A percentile compares a stretch with the other conserved stretches of the same genome.
These are phyloP conservation scores for Colletotrichum tabaci DNA, from an alignment of 2,329 filamentous ascomycete genomes.

Conservation along the genomic window DNA sequence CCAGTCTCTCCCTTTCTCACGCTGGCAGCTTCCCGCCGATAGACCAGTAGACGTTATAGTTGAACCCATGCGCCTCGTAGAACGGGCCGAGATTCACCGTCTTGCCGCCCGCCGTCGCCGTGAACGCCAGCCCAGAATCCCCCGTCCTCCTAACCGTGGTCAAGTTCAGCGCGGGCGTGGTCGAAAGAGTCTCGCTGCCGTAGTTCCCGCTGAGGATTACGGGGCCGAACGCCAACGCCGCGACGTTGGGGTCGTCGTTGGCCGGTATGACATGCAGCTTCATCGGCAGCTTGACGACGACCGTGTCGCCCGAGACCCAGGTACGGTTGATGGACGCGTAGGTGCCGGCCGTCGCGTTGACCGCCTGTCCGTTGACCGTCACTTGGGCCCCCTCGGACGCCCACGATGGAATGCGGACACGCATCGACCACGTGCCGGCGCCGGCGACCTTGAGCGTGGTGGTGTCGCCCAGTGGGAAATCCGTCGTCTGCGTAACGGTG, in stretches of 20 bases:
- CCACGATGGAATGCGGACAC: constrained; percentile 65
- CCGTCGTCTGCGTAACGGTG: constrained; percentile 59
- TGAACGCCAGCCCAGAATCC: constrained; percentile 49
- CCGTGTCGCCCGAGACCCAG: constrained; percentile 60
- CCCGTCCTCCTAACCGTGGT: constrained; percentile 47
- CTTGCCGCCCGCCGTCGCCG: constrained; percentile 50
- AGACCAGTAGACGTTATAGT: constrained; percentile 60
- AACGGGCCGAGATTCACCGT: constrained; percentile 55
- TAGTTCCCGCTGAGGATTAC: constrained; percentile 63
- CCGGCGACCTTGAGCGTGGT: constrained; percentile 55
- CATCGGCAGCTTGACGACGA: constrained; percentile 63
- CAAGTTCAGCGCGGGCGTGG: constrained; percentile 51
- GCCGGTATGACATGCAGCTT: constrained; percentile 57
- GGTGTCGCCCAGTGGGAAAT: constrained; percentile 58
- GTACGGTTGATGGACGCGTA: constrained; percentile 58
- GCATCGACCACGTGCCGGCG: constrained; percentile 51
- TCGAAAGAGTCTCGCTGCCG: constrained; percentile 48
- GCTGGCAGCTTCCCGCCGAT: constrained; percentile 27
- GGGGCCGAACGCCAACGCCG: constrained; percentile 63
- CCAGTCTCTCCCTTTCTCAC: not conserved
- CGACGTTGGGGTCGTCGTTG: constrained; percentile 62
- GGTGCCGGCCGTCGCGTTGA: constrained; percentile 51
- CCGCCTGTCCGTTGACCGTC: constrained; percentile 57
- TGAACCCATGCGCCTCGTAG: constrained; percentile 58
- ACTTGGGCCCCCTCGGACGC: constrained; percentile 54